Percentiles rank a stretch among this genome's conserved stretches.
These are phyloP conservation scores for Tephrocybe sp. DNA, from an alignment of 768 basidiomycete species.

Conservation along the genomic window DNA sequence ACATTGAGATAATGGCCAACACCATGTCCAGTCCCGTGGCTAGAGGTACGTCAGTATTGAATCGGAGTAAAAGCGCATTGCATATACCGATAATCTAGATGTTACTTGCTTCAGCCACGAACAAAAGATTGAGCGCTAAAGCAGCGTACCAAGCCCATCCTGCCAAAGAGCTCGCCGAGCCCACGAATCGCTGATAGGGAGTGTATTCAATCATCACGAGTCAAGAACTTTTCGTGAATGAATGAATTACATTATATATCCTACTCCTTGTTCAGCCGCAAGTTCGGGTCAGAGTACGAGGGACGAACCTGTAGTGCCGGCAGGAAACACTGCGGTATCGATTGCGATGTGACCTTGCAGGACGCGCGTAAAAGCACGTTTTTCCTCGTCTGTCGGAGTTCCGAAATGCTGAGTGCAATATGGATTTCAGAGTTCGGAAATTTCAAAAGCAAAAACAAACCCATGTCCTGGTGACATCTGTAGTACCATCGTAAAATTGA, in stretches of 20 bases:
- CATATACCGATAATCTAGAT: slow-evolving; percentile 59
- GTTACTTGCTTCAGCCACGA: not conserved
- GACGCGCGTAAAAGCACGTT: slow-evolving; percentile 87
- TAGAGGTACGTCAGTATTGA: slow-evolving; percentile 22
- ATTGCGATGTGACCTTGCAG: slow-evolving; percentile 90
- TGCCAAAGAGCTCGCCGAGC: slow-evolving; percentile 80
- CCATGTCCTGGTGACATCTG: slow-evolving; percentile 90
- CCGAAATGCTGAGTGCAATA: slow-evolving; percentile 74
- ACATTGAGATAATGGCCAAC: slow-evolving; percentile 95
- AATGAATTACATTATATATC: slow-evolving; percentile 53
- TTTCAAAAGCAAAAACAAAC: slow-evolving; percentile 33
- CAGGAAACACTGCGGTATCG: slow-evolving; percentile 81
- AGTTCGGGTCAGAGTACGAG: not conserved
- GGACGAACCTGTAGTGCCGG: slow-evolving; percentile 65
- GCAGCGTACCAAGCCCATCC: slow-evolving; percentile 72
- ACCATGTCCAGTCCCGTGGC: slow-evolving; percentile 93
- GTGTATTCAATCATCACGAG: not conserved
- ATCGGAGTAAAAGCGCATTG: not conserved
- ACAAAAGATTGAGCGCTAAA: not conserved
- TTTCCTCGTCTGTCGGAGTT: slow-evolving; percentile 76
- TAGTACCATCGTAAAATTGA: slow-evolving; percentile 75
- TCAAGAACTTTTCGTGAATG: not conserved
- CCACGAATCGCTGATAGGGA: slow-evolving; percentile 62
- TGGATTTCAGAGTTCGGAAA: no score
- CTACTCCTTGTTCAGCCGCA: slow-evolving; percentile 25